These are phyloP conservation scores for Lachnum nothofagi DNA, from an alignment of 2,329 filamentous ascomycete species.

Conservation along the genomic window DNA sequence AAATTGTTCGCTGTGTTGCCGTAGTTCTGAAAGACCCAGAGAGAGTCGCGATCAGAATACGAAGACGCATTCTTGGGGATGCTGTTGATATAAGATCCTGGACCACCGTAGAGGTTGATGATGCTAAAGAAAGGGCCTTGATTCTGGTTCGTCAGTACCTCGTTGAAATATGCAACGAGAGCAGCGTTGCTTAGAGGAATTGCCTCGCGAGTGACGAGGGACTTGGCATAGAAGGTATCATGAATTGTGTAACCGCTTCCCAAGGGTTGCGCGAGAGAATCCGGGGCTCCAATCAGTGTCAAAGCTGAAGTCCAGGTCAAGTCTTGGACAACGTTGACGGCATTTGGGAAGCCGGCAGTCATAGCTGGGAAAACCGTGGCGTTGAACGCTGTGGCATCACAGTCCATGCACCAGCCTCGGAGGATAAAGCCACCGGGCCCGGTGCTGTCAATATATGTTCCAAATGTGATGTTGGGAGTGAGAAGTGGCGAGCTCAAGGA, in stretches of 20 bases:
- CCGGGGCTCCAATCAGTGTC: constrained; percentile 1
- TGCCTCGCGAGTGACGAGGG: constrained; percentile 32
- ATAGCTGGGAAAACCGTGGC: constrained; percentile 36
- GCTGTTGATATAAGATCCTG: constrained; percentile 13
- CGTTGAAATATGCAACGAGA: neutral
- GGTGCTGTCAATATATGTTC: constrained; percentile 38
- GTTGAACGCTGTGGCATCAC: constrained; percentile 34
- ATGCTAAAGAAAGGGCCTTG: constrained; percentile 20
- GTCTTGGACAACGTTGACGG: constrained; percentile 23
- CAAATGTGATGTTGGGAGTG: constrained; percentile 38
- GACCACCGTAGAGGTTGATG: constrained; percentile 24
- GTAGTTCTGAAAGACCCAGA: constrained; percentile 25
- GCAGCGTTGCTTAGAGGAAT: neutral
- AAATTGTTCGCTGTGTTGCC: constrained; percentile 8
- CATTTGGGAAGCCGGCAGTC: constrained; percentile 33
- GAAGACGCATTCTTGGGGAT: constrained; percentile 4
- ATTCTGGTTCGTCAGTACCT: constrained; percentile 13
- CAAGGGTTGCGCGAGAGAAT: constrained; percentile 34
- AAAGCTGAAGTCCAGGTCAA: constrained; percentile 34
- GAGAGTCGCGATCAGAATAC: constrained; percentile 18
- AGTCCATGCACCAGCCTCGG: constrained; percentile 39
- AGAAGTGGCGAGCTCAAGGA: constrained; percentile 37
- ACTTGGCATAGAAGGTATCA: constrained; percentile 53
- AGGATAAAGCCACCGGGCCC: constrained; percentile 33
- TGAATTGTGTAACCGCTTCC: constrained; percentile 36